A percentile compares a stretch with the other conserved stretches of the same genome.
These are phyloP conservation scores for Cercospora citrullina DNA, from an alignment of 2,329 filamentous ascomycete species.

Conservation along the genomic window DNA sequence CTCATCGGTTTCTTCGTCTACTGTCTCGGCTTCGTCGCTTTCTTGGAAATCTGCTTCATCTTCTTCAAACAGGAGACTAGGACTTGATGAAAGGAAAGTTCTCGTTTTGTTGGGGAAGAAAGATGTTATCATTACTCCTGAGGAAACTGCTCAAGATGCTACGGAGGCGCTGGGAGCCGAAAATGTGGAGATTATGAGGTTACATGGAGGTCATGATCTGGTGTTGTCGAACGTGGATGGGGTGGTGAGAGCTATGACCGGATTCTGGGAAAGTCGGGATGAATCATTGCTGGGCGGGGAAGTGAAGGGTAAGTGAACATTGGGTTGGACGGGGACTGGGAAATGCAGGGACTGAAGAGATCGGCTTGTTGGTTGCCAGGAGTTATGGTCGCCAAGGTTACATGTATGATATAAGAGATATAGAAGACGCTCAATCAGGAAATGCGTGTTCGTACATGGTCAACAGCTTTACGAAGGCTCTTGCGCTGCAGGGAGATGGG, in stretches of 20 bases:
- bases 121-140: slow-evolving; percentile 66
- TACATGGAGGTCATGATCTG: slow-evolving; percentile 69
- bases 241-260: slow-evolving; percentile 56
- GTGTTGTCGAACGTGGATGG: slow-evolving; percentile 62
- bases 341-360: background rate
- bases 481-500: background rate
- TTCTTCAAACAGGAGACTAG: slow-evolving; percentile 28
- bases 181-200: slow-evolving; percentile 58
- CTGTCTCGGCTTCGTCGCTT: background rate
- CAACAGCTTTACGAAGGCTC: background rate
- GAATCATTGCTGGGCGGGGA: background rate
- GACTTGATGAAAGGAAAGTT: slow-evolving; percentile 53
- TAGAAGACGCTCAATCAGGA: background rate
- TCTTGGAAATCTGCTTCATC: background rate
- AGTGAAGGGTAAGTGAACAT: background rate
- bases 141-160: slow-evolving; percentile 65
- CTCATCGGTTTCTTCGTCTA: background rate
- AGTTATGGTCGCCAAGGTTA: background rate
- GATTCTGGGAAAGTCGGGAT: slow-evolving; percentile 40
- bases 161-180: slow-evolving; percentile 55
- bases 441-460: background rate
- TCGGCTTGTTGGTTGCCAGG: background rate
- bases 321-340: background rate
- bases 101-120: slow-evolving; percentile 65
- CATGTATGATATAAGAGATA: background rate